Percentiles rank a stretch among this genome's conserved stretches.
These are phyloP conservation scores for Phlyctochytrium bullatum DNA, from an alignment of 192 early-diverging fungal genomes.

Conservation along the genomic window DNA sequence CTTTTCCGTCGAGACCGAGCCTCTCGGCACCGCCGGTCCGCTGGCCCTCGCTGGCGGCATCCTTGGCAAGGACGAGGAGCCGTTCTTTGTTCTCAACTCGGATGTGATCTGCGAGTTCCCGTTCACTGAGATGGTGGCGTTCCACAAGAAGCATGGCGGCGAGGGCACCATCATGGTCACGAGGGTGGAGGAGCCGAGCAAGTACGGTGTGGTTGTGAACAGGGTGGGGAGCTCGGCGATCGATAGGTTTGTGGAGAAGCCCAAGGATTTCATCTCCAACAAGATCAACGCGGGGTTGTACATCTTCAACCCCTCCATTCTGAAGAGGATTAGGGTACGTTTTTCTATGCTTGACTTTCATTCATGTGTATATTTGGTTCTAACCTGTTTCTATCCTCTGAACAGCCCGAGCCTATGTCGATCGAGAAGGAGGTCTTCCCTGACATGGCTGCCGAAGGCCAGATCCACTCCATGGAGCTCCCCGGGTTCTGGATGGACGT, in stretches of 20 bases:
- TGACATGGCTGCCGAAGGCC: slow-evolving; percentile 75
- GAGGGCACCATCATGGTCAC: slow-evolving; percentile 98
- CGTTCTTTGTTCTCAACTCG: slow-evolving; percentile 98
- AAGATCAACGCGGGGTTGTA: slow-evolving; percentile 99
- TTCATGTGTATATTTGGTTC: too few species aligned
- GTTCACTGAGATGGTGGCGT: slow-evolving; percentile 82
- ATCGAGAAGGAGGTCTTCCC: slow-evolving; percentile 99
- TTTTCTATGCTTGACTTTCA: not conserved
- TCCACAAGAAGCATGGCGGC: slow-evolving; percentile 84
- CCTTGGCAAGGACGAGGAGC: slow-evolving; percentile 68
- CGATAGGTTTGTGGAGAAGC: slow-evolving; percentile 98
- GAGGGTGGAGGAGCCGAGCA: slow-evolving; percentile 96
- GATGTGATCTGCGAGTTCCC: slow-evolving; percentile 96
- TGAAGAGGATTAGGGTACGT: slow-evolving; percentile 81
- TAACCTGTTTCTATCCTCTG: slow-evolving; percentile 3
- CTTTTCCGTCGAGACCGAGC: slow-evolving; percentile 58
- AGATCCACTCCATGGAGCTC: slow-evolving; percentile 91
- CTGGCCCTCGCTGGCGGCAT: slow-evolving; percentile 48
- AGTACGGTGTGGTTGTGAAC: slow-evolving; percentile 96
- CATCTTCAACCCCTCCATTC: slow-evolving; percentile 91
- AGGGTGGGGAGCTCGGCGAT: slow-evolving; percentile 64
- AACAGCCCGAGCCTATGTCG: slow-evolving; percentile 81
- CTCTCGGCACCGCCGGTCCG: slow-evolving; percentile 58
- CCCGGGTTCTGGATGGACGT: slow-evolving; percentile 99
- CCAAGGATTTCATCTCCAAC: slow-evolving; percentile 90